phyloP scores from a whole-genome alignment of 768 basidiomycete genomes.

The Xerocomus potaroensis region DNA sequence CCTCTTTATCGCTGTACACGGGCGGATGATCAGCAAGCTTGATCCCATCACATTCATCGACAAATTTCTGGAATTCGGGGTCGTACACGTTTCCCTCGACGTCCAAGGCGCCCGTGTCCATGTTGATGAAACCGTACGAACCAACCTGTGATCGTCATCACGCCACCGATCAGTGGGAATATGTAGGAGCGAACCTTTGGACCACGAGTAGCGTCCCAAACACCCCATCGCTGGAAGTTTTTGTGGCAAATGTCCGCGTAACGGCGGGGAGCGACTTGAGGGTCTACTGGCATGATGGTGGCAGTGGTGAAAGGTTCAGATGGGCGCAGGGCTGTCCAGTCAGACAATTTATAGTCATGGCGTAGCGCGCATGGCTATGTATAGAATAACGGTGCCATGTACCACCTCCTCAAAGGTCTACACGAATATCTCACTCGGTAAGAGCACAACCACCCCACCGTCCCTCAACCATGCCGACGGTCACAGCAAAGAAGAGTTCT shows the following conservation, averaged over 20 bases:
- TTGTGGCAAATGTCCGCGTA: conserved; percentile 6
- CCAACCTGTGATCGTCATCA: conserved; percentile 18
- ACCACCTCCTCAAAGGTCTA: conserved; percentile 89
- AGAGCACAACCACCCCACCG: conserved; percentile 2
- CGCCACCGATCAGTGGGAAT: not conserved
- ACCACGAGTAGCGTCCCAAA: conserved; percentile 4
- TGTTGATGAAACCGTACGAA: conserved; percentile 28
- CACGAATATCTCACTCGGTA: conserved; percentile 87
- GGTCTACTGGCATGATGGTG: not conserved
- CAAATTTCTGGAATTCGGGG: conserved; percentile 7
- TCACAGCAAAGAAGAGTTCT: conserved; percentile 81
- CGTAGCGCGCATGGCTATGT: conserved; percentile 1
- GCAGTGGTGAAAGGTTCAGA: not conserved
- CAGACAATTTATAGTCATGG: not conserved
- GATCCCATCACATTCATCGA: conserved; percentile 18
- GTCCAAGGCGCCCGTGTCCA: conserved; percentile 24
- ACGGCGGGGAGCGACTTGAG: conserved; percentile 5
- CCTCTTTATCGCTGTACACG: not conserved
- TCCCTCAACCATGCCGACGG: conserved; percentile 3
- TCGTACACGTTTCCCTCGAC: conserved; percentile 26
- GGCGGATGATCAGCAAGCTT: conserved; percentile 20
- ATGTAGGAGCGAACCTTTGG: conserved; percentile 1
- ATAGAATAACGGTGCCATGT: too few relatives aligned
- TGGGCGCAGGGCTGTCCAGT: not conserved
- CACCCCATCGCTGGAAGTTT: conserved; percentile 4